Evolutionary conservation across 306 rosid species (phyloP), one percentile per base, ranked within the genome.

Genomic region (Rubus idaeus): DNA sequence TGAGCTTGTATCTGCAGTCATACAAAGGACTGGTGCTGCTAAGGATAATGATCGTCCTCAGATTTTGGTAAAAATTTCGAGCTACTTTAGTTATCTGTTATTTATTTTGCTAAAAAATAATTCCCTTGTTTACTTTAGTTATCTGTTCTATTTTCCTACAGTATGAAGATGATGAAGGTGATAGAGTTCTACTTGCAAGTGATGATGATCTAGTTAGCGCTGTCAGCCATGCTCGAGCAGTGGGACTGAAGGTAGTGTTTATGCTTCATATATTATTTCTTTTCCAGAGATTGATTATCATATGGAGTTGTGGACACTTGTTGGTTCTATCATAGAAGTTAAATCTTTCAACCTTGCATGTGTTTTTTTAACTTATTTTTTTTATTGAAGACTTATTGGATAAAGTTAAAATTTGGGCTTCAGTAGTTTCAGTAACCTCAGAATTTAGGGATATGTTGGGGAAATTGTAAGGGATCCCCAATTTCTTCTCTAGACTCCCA

Each of bases 91-190:
- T 44, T 17, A 42, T 73, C 46, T 80, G 62, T 53, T n/a, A 79
- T 80, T 64, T 63, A 51, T 55, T 76, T 44, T 74, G 77, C 69
- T 26, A 7, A 30, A 21, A 23, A 58, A n/a, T 30, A 58, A n/a
- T 30, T 44, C 30, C 30, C 16, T 2, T 16, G 44, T 40, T 49
- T 16, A 42, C 41, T 76, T 46, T 12, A 50, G 23, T 60, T 18
- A 7, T 52, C 18, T 35, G 20, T 5, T 26, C 10, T 62, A 2
- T 20, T 41, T 44, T 13, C 8, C 21, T 7, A n/a, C 39, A 95
- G 99, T 95, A 90, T 10, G 96, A 92, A 88, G 99, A 95, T 74
- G 97, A 92, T 58, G 99, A 95, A 88, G 94, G 97, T 63, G 99
- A 95, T 83, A 90, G 72, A 81, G 86, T 95, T 84, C 80, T 90